Evolutionary conservation across 129 eudicot species (phyloP).

Genomic region (Tagetes patula): DNA sequence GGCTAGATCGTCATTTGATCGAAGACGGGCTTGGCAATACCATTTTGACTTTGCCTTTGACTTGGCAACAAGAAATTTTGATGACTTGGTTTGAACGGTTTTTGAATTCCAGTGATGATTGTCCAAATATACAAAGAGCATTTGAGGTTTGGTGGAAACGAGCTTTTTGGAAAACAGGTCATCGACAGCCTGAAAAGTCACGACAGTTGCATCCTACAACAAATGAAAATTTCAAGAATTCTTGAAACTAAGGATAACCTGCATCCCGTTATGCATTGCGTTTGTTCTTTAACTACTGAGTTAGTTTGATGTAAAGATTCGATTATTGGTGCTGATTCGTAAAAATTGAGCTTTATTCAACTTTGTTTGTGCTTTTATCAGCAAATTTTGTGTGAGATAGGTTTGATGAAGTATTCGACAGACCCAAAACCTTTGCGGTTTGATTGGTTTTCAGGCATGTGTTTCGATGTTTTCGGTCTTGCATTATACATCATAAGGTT

Average conservation of each 20-base stretch:
- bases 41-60: constrained; percentile 71
- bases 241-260: constrained; percentile 28
- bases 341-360: constrained; percentile 19
- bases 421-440: background rate
- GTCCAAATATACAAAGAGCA: constrained; percentile 89
- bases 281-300: constrained; percentile 22
- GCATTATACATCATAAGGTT: background rate
- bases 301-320: constrained; percentile 29
- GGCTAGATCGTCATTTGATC: constrained; percentile 82
- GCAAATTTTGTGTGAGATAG: constrained; percentile 16
- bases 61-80: constrained; percentile 84
- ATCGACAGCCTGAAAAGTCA: constrained; percentile 39
- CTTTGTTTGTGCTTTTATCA: background rate
- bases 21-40: constrained; percentile 91
- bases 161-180: constrained; percentile 63
- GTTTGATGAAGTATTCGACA: constrained; percentile 4
- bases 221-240: constrained; percentile 41
- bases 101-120: constrained; percentile 77
- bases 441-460: background rate
- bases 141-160: constrained; percentile 98
- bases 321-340: constrained; percentile 23
- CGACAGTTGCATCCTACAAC: constrained; percentile 41
- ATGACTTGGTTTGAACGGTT: constrained; percentile 91
- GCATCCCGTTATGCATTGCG: constrained; percentile 9
- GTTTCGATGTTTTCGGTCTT: background rate